Percentiles rank a stretch among this genome's conserved stretches.
These are phyloP conservation scores for Ustilago tritici DNA, from an alignment of 1,284 basidiomycete species.

Conservation along the genomic window DNA sequence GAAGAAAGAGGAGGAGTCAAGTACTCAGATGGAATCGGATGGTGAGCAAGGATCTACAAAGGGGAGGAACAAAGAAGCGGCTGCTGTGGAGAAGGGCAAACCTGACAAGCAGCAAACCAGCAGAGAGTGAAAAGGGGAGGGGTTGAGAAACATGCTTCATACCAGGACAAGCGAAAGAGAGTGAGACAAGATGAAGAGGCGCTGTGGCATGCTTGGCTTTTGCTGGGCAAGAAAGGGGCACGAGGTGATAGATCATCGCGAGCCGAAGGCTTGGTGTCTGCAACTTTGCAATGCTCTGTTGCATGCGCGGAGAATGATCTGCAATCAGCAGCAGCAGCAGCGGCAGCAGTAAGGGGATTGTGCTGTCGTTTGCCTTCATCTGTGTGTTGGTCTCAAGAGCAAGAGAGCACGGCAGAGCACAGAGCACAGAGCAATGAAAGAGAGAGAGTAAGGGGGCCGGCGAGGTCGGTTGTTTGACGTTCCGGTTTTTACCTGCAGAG, in stretches of 20 bases:
- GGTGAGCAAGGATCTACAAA: neutral
- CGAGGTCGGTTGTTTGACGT: slow-evolving; percentile 5
- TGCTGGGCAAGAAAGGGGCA: neutral
- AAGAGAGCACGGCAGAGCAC: neutral
- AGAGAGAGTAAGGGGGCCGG: neutral
- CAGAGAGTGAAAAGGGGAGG: slow-evolving; percentile 19
- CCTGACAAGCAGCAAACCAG: slow-evolving; percentile 16
- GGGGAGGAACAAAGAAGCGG: neutral
- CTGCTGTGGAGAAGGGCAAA: slow-evolving; percentile 8
- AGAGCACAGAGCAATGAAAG: neutral
- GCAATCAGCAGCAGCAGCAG: neutral
- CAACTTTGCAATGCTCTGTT: neutral
- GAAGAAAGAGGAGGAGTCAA: neutral
- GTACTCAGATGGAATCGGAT: slow-evolving; percentile 3
- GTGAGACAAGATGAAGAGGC: neutral
- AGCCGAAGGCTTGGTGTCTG: slow-evolving; percentile 10
- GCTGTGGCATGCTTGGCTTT: slow-evolving; percentile 3
- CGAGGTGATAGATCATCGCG: slow-evolving; percentile 10
- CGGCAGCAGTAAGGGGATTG: neutral
- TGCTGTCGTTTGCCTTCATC: neutral
- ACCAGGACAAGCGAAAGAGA: neutral
- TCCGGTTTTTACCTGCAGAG: slow-evolving; percentile 16
- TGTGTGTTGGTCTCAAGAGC: neutral
- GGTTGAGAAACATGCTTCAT: neutral
- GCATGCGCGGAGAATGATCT: slow-evolving; percentile 9